These are phyloP conservation scores for Fennellomyces sp. DNA, from an alignment of 371 early-diverging fungal species.

Conservation along the genomic window DNA sequence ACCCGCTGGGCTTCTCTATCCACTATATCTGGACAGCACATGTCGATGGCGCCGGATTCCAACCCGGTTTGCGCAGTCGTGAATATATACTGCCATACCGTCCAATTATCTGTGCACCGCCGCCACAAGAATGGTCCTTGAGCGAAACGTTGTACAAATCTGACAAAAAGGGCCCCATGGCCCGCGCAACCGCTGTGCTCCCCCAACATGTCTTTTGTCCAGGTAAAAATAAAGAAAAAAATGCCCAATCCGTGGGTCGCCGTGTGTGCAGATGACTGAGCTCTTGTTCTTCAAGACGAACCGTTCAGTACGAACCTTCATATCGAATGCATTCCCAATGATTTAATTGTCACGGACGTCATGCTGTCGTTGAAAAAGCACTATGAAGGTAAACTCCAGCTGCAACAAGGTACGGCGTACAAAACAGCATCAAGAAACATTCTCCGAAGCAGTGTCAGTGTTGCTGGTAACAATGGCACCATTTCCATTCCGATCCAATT, in stretches of 20 bases:
- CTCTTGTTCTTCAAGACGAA: slow-evolving; percentile 31
- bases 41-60: slow-evolving; percentile 40
- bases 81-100: slow-evolving; percentile 25
- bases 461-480: slow-evolving; percentile 18
- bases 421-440: slow-evolving; percentile 27
- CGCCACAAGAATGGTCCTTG: slow-evolving; percentile 23
- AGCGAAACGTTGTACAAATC: slow-evolving; percentile 21
- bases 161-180: slow-evolving; percentile 26
- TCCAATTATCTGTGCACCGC: slow-evolving; percentile 31
- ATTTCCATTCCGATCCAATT: slow-evolving; percentile 19
- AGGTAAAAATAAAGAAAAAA: slow-evolving; percentile 19
- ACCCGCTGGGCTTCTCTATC: slow-evolving; percentile 30
- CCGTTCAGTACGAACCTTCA: slow-evolving; percentile 36
- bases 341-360: slow-evolving; percentile 26
- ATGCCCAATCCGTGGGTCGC: too few species aligned
- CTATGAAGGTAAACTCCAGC: slow-evolving; percentile 44
- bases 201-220: slow-evolving; percentile 41
- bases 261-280: too few species aligned
- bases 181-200: slow-evolving; percentile 24
- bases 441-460: slow-evolving; percentile 21
- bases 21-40: slow-evolving; percentile 53
- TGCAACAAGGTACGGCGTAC: slow-evolving; percentile 46
- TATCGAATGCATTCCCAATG: slow-evolving; percentile 24
- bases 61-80: slow-evolving; percentile 25
- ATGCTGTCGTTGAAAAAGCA: slow-evolving; percentile 41